Base-by-base conservation (phyloP, 2,329 filamentous ascomycete species). In the Aureobasidium sp. region DNA sequence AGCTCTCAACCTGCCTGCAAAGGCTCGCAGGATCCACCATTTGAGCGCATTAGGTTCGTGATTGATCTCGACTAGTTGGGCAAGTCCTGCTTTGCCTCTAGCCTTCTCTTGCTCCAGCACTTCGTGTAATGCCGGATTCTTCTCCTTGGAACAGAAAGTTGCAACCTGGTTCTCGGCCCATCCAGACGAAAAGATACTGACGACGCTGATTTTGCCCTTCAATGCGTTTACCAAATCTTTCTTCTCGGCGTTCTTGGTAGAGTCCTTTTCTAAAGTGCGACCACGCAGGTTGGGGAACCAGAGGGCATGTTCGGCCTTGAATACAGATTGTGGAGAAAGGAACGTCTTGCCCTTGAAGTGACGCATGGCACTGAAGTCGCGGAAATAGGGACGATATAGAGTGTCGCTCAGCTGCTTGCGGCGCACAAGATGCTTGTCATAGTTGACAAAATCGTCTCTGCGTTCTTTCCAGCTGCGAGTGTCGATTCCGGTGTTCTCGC, bases 261-360 rank as follows among this genome's bases (percentile, higher is more conserved):
- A 80, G 55, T 91, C 92, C 67, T 84, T 85, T 61, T 83, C 77
- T 34, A 97, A 81, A 1, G 92, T 97, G 68, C 84, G 80, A 50
- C 94, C 94, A 72, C 83, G 84, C 63, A 99, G 80, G 76, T 99
- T 99, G 50, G 94, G 94, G 77, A 99, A 97, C 80, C 89, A 97
- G 66, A 97, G 83, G 5, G 93, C 88, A 57, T 86, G 82, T 43
- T 95, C 90, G 66, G 82, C 82, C 70, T 87, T 88, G 81, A 97
- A 97, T 53, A 93, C 82, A n/a, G 88, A 82, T 4, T 89, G 85
- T 41, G 93, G 93, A 24, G 91, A 87, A 57, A 93, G 79, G 77
- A 97, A 99, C 27, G 91, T 91, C 76, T 99, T 99, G 70, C 94
- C 94, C 69, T 92, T 85, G 76, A 82, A 77, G 67, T 94, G 87